Evolutionary conservation across 805 yeast species (phyloP), one percentile per base, ranked within the genome.

Genomic region (Yamadazyma scolyti): DNA sequence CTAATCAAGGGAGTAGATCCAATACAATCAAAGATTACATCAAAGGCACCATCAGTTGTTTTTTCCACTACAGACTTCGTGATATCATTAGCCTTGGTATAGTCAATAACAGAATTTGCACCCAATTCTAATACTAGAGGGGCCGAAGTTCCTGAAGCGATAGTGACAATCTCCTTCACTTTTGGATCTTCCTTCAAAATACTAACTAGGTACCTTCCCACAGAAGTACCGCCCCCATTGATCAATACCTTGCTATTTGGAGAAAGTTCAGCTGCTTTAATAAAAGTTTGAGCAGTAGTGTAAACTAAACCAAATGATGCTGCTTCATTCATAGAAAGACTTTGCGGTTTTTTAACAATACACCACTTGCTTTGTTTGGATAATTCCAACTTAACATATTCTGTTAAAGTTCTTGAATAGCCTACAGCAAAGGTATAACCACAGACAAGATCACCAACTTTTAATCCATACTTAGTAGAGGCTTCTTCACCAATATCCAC

Each of bases 141-240:
- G n/a, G 57, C 50, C 9, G 84, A 71, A 5, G 58, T 48, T 0
- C 68, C 52, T 3, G 82, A 75, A 47, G 79, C 72, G 2, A 77
- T 65, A 16, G 73, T 77, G 4, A 74, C 79, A 16, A 84, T 72
- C 8, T 66, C 66, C 16, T 58, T 56, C 8, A 75, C 73, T 2
- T 65, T 54, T 28, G 44, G 40, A 18, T 30, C 12, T 4, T 35
- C 31, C 50, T 73, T 78, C 7, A 79, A 75, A 23, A 82, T 51
- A 50, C 78, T 84, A 21, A 76, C 60, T 3, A 69, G 63, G 37
- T 61, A 66, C 16, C 67, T 48, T 14, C 88, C 87, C 10, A 81
- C 87, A 9, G 79, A 58, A 1, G 93, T 77, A 6, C 82, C 79
- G 16, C 82, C 90, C 22, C 95, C 95, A 27, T 82, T 58, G 12